These are phyloP conservation scores for Hyaloscypha finlandica DNA, from an alignment of 495 filamentous ascomycete genomes.

Conservation along the genomic window DNA sequence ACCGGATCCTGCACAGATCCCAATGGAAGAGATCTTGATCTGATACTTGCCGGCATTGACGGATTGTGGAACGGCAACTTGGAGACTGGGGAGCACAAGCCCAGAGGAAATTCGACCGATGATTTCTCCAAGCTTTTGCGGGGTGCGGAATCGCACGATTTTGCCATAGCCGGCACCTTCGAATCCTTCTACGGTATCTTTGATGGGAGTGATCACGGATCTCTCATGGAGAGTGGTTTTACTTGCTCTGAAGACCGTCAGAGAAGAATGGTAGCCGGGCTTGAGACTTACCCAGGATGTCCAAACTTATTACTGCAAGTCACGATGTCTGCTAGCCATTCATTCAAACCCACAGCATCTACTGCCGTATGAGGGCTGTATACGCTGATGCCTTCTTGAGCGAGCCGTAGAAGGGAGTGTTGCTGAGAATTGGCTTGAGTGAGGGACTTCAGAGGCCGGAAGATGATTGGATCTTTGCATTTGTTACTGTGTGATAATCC, in stretches of 20 bases:
- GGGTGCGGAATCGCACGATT: constrained; percentile 60
- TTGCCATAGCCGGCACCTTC: constrained; percentile 75
- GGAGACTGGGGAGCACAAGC: constrained; percentile 65
- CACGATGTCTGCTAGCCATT: constrained; percentile 92
- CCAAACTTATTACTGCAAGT: constrained; percentile 43
- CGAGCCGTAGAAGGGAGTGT: constrained; percentile 75
- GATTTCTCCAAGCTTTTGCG: constrained; percentile 33
- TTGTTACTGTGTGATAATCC: constrained; percentile 1
- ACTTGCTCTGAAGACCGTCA: not conserved
- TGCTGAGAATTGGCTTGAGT: constrained; percentile 86
- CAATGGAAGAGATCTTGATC: constrained; percentile 60
- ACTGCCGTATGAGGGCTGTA: constrained; percentile 95
- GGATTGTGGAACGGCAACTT: constrained; percentile 67
- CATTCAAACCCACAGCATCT: constrained; percentile 87
- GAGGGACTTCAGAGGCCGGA: constrained; percentile 84
- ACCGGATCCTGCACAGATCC: constrained; percentile 84
- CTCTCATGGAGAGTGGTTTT: constrained; percentile 11
- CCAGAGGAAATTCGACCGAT: constrained; percentile 50
- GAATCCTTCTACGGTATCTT: constrained; percentile 44
- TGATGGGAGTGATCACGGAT: constrained; percentile 23
- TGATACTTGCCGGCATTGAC: constrained; percentile 43
- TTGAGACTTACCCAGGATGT: not conserved
- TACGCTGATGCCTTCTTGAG: constrained; percentile 88
- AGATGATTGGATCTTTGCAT: constrained; percentile 86
- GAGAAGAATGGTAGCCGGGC: not conserved